Conservation (phyloP, 1,284 basidiomycete genomes). For the Cryptococcus neoformans region DNA sequence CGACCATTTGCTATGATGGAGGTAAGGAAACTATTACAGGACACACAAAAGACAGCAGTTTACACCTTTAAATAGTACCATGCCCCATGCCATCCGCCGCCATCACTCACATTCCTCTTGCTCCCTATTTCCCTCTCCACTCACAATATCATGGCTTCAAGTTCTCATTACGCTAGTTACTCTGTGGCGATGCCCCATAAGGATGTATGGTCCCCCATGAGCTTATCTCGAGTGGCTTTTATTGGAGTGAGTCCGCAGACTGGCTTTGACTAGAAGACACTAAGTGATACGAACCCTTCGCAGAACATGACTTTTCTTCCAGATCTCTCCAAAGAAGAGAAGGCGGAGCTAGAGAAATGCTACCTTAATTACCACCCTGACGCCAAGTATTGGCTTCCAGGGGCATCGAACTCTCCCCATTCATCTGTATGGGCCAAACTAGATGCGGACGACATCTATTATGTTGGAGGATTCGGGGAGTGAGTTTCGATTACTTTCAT, state of each 20-base stretch:
- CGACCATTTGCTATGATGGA: constrained; percentile 62
- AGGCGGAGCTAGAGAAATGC: constrained; percentile 26
- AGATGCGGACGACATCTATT: constrained; percentile 57
- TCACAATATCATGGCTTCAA: constrained; percentile 56
- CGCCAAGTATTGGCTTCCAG: constrained; percentile 11
- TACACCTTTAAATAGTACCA: constrained; percentile 25
- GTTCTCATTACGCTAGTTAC: constrained; percentile 55
- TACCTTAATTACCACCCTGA: constrained; percentile 45
- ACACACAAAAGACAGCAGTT: too few relatives aligned
- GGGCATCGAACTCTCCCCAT: constrained; percentile 30
- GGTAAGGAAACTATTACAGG: constrained; percentile 49
- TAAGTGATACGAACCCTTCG: background rate
- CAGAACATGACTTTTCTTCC: constrained; percentile 41
- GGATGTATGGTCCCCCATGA: constrained; percentile 49
- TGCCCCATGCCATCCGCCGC: constrained; percentile 58
- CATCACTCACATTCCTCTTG: constrained; percentile 61
- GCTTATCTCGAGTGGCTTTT: constrained; percentile 55
- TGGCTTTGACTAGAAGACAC: background rate
- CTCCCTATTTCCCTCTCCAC: constrained; percentile 63
- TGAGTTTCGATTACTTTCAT: constrained; percentile 33
- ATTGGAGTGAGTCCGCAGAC: constrained; percentile 52
- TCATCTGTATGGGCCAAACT: constrained; percentile 42
- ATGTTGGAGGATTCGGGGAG: constrained; percentile 65
- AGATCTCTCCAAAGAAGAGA: constrained; percentile 21
- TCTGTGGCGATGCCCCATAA: constrained; percentile 52